phyloP scores from a whole-genome alignment of 2,329 filamentous ascomycete species.

The Sporothrix inflata region DNA sequence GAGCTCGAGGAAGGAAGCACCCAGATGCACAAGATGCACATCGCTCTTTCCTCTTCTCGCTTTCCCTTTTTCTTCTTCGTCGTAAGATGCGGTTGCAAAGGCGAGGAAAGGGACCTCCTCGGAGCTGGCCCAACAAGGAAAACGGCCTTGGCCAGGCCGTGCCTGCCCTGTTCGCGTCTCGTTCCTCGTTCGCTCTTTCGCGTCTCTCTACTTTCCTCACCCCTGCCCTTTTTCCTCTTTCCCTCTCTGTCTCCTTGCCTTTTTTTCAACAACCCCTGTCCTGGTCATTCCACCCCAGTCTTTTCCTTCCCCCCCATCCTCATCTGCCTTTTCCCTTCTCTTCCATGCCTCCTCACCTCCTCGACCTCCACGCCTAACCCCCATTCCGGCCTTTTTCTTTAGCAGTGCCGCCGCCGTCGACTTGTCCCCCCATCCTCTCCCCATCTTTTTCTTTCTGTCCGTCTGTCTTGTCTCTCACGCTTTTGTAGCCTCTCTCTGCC shows the following conservation, averaged over 20 bases:
- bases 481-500: no score
- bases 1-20: not conserved
- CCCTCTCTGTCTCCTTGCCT: not conserved
- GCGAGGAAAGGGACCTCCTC: not conserved
- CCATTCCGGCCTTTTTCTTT: conserved; percentile 1
- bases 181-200: not conserved
- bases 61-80: not conserved
- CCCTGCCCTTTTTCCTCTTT: not conserved
- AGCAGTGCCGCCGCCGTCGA: conserved; percentile 7
- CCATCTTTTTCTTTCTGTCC: conserved; percentile 4
- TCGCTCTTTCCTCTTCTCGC: no score
- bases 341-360: not conserved
- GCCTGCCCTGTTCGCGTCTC: conserved; percentile 3
- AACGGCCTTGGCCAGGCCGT: conserved; percentile 4
- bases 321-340: not conserved
- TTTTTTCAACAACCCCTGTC: not conserved
- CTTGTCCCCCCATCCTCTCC: conserved; percentile 9
- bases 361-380: not conserved
- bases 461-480: not conserved
- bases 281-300: not conserved
- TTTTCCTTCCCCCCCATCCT: not conserved
- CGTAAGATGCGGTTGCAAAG: conserved; percentile 2
- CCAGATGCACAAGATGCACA: not conserved
- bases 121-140: conserved; percentile 8
- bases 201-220: not conserved